Base-by-base conservation (phyloP, 768 basidiomycete species). In the Wakefieldia striispora region DNA sequence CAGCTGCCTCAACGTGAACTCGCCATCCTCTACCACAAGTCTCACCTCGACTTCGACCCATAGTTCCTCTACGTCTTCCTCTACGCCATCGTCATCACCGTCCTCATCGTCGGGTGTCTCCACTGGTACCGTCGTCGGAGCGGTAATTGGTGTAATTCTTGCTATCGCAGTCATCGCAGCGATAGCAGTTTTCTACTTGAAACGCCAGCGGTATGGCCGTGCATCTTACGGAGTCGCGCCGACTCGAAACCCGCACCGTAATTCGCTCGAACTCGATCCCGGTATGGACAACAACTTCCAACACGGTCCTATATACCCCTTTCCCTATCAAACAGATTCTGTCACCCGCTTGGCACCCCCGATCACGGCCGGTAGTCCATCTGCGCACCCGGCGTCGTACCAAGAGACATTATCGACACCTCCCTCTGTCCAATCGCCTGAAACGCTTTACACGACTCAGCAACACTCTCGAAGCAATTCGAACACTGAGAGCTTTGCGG, bases 131-230 rank as follows among this genome's bases (percentile, higher is more conserved):
- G 76, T 83, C 40, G 75, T 75, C 8, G 80, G 69, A 40, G 51
- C 54, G 40, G 78, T 78, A 10, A 72, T 81, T 34, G 81, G 82
- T 40, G 75, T 67, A 26, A 62, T 84, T 26, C 54, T 82, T 31
- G 81, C 80, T 48, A 58, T 83, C 19, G 76, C 80, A n/a, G 74
- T 74, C 14, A 60, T 77, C 20, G 67, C 79, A 24, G 75, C 77
- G 3, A 66, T 86, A 16, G 76, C 71, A 8, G 59, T 81, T 9
- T 83, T 80, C 62, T 80, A 73, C 68, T 55, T 83, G 14, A 70
- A 59, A 39, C 64, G 64, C 23, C 56, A 63, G 40, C 64, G 58
- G 45, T 58, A 47, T 20, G 41, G 49, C 3, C 53, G 49, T 29
- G 51, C 55, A 31, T 49, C 67, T 58, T 63, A 77, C 56, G 69